phyloP scores from a whole-genome alignment of 73 alveolate genomes.

The Paramecium tetraurelia region DNA sequence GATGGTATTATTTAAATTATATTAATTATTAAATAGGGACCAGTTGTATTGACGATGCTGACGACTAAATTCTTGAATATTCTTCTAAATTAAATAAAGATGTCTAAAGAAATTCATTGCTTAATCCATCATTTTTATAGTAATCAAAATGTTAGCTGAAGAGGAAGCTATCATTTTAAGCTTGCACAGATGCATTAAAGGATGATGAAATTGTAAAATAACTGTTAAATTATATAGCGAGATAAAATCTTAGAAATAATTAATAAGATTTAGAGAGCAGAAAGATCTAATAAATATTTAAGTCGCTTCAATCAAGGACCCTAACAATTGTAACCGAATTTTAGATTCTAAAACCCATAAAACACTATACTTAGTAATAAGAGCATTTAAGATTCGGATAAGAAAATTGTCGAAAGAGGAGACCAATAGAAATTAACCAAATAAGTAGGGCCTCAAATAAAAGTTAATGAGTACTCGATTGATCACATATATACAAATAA shows the following conservation, averaged over 20 bases:
- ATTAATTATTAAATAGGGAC: not conserved
- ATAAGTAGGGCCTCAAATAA: not conserved
- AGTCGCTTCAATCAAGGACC: not conserved
- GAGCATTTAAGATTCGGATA: not conserved
- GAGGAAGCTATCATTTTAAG: conserved; percentile 12
- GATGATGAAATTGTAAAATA: not conserved
- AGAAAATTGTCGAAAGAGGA: not conserved
- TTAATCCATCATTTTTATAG: not conserved
- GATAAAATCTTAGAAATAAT: not conserved
- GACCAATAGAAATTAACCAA: not conserved
- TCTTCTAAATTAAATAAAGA: not conserved
- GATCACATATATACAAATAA: not conserved
- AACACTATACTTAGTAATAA: not conserved
- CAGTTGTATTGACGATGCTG: not conserved
- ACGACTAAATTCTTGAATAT: not conserved
- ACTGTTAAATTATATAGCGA: not conserved
- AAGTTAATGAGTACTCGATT: not conserved
- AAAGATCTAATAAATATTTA: not conserved
- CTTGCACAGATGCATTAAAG: not conserved
- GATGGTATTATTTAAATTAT: not conserved
- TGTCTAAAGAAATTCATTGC: not conserved
- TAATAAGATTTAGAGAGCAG: not conserved
- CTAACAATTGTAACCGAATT: not conserved
- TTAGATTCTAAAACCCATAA: not conserved
- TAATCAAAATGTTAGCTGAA: not conserved